phyloP scores from a whole-genome alignment of 2,329 filamentous ascomycete genomes.

The Hypoxylon sp. region DNA sequence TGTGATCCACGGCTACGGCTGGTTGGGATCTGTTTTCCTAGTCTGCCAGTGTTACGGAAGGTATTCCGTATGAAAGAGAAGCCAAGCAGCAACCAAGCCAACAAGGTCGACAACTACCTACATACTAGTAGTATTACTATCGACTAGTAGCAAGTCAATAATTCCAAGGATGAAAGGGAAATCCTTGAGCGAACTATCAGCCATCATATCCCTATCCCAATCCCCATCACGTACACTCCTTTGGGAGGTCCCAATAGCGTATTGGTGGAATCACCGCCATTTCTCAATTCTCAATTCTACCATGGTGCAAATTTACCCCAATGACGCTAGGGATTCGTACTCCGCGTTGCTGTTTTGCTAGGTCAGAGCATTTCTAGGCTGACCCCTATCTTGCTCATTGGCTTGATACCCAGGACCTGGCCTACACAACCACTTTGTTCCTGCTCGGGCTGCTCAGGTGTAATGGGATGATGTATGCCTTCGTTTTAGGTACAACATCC shows the following conservation, averaged over 20 bases:
- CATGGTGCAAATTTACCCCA: too few relatives aligned
- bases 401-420: too few relatives aligned
- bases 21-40: constrained; percentile 7
- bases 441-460: constrained; percentile 22
- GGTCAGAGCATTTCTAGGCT: constrained; percentile 25
- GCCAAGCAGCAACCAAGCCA: too few relatives aligned
- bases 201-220: constrained; percentile 24
- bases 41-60: too few relatives aligned
- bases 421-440: constrained; percentile 7
- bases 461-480: constrained; percentile 20
- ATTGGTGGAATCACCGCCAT: constrained; percentile 26
- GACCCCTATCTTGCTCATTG: constrained; percentile 19
- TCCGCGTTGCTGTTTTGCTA: constrained; percentile 32
- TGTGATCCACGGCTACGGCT: constrained; percentile 29
- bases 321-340: constrained; percentile 12
- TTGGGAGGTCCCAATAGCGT: constrained; percentile 22
- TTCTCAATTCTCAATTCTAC: constrained; percentile 22
- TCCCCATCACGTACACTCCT: constrained; percentile 22
- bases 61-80: constrained; percentile 8
- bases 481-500: too few relatives aligned
- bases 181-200: too few relatives aligned
- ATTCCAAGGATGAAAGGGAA: too few relatives aligned
- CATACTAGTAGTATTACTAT: too few relatives aligned
- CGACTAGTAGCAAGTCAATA: too few relatives aligned
- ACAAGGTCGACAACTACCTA: too few relatives aligned